Evolutionary conservation across 73 alveolate genomes (phyloP).

Genomic region (Paramecium sexaurelia): DNA sequence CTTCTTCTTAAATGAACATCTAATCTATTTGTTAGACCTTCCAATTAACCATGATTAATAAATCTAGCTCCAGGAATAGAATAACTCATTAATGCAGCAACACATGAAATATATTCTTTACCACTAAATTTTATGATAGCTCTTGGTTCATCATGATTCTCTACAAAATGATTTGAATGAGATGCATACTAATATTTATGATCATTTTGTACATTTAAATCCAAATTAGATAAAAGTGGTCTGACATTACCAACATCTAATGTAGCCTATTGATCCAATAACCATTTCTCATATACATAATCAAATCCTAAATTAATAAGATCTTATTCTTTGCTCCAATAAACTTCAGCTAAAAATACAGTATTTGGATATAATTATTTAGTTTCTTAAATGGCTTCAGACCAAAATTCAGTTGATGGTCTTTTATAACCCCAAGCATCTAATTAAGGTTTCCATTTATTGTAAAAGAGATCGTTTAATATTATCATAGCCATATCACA

Average conservation of each 20-base stretch:
- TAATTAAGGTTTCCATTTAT: conserved; percentile 72
- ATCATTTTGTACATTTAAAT: not conserved
- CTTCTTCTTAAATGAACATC: conserved; percentile 78
- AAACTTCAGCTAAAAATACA: conserved; percentile 70
- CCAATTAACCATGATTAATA: conserved; percentile 75
- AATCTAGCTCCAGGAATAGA: conserved; percentile 72
- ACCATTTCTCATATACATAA: conserved; percentile 70
- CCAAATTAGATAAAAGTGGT: not conserved
- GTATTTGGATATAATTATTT: conserved; percentile 64
- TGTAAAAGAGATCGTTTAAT: conserved; percentile 71
- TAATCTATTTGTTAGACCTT: conserved; percentile 69
- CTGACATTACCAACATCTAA: conserved; percentile 30
- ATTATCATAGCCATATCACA: conserved; percentile 78
- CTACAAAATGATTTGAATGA: conserved; percentile 73
- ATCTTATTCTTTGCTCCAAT: conserved; percentile 64
- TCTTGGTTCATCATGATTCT: conserved; percentile 80
- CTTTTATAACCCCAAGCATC: conserved; percentile 65
- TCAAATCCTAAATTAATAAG: conserved; percentile 70
- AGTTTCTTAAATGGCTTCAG: conserved; percentile 51
- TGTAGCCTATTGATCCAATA: conserved; percentile 64
- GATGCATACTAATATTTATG: not conserved
- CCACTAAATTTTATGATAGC: conserved; percentile 68
- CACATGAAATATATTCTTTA: conserved; percentile 67
- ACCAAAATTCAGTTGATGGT: conserved; percentile 73
- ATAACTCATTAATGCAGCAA: conserved; percentile 71